phyloP scores from a whole-genome alignment of 192 early-diverging fungal genomes.

The Borealophlyctis nickersoniae region DNA sequence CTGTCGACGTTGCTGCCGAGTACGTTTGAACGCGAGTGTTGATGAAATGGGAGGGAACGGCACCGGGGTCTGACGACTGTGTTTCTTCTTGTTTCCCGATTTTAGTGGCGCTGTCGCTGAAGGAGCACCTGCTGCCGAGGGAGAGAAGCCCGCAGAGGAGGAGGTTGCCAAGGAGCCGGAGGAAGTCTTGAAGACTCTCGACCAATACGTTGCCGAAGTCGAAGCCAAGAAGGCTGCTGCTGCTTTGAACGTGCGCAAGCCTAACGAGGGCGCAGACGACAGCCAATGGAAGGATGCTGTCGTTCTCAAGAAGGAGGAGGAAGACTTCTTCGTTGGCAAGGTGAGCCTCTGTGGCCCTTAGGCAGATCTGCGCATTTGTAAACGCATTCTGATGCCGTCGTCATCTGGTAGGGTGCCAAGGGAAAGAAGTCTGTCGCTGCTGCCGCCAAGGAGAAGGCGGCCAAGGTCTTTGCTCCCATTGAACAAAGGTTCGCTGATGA shows the following conservation, averaged over 20 bases:
- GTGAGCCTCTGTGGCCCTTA: constrained; percentile 32
- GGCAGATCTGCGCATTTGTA: constrained; percentile 16
- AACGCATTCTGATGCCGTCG: constrained; percentile 13
- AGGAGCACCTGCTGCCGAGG: constrained; percentile 20
- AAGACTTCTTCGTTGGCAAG: constrained; percentile 70
- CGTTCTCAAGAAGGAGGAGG: constrained; percentile 67
- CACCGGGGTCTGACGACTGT: no score
- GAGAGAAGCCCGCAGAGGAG: constrained; percentile 36
- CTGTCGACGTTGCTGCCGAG: constrained; percentile 27
- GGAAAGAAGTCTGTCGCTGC: constrained; percentile 52
- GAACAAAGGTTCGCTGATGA: constrained; percentile 78
- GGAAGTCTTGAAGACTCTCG: constrained; percentile 78
- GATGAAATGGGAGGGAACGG: background rate
- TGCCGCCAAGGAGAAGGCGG: constrained; percentile 41
- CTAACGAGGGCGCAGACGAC: constrained; percentile 87
- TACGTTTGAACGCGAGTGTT: constrained; percentile 3
- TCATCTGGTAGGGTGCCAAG: constrained; percentile 45
- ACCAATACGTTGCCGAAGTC: constrained; percentile 80
- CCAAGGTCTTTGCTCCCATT: constrained; percentile 71
- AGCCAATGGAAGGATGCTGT: constrained; percentile 77
- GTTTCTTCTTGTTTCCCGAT: background rate
- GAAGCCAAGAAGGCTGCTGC: constrained; percentile 54
- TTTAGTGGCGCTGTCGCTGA: constrained; percentile 13
- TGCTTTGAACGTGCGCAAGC: constrained; percentile 59
- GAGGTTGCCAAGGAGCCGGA: constrained; percentile 59